These are phyloP conservation scores for Ilex asprella DNA, from an alignment of 257 asterid species.

Conservation along the genomic window DNA sequence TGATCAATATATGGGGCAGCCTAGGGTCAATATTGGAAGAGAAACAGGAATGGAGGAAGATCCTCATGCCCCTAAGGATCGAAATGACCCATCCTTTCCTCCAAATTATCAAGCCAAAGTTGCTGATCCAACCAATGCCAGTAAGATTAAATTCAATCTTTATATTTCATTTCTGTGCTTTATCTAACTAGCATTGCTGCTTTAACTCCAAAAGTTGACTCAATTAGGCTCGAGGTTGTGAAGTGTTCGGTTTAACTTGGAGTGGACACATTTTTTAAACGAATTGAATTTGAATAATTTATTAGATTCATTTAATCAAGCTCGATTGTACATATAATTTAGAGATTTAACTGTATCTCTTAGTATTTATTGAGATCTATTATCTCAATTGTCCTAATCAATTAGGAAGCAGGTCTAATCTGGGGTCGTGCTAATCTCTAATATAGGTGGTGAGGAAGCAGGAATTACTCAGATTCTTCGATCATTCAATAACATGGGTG, in stretches of 20 bases:
- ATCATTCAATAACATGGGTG: slow-evolving; percentile 27
- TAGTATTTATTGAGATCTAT: too few species aligned
- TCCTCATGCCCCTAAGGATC: slow-evolving; percentile 27
- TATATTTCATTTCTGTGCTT: neutral
- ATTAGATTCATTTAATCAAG: too few species aligned
- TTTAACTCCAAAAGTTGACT: too few species aligned
- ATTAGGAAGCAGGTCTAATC: neutral
- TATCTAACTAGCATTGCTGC: too few species aligned
- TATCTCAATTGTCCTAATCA: too few species aligned
- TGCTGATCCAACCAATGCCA: slow-evolving; percentile 46
- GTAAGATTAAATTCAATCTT: slow-evolving; percentile 14
- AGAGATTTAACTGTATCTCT: too few species aligned
- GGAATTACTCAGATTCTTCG: slow-evolving; percentile 10
- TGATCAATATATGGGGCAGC: slow-evolving; percentile 4
- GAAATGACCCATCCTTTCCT: neutral
- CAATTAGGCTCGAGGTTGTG: too few species aligned
- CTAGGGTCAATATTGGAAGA: slow-evolving; percentile 15
- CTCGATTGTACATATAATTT: too few species aligned
- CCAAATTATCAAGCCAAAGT: slow-evolving; percentile 51
- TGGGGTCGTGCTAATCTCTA: neutral
- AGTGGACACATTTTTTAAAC: too few species aligned
- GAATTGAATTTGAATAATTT: too few species aligned
- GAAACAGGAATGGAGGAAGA: slow-evolving; percentile 28
- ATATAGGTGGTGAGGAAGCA: slow-evolving; percentile 42
- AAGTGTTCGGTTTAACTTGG: too few species aligned